Evolutionary conservation across 768 basidiomycete species (phyloP).

Genomic region (Rhodotorula diobovata): DNA sequence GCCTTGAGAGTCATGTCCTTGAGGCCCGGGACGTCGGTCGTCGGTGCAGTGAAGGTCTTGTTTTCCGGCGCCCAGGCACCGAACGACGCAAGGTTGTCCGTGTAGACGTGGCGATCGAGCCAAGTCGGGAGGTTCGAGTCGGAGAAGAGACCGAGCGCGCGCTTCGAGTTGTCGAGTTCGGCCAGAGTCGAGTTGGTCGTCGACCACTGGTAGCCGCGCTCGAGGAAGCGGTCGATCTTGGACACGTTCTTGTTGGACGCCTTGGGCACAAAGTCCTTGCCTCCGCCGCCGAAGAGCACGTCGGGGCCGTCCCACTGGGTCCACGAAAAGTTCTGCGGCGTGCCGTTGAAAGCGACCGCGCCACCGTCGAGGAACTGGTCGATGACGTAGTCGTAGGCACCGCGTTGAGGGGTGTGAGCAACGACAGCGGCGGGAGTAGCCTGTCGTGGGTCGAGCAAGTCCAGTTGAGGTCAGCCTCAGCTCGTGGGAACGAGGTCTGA

Average conservation of each 20-base stretch:
- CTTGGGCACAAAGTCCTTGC: conserved; percentile 28
- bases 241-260: conserved; percentile 40
- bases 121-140: conserved; percentile 47
- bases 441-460: conserved; percentile 44
- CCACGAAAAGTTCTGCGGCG: conserved; percentile 45
- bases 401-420: conserved; percentile 43
- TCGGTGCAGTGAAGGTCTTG: conserved; percentile 13
- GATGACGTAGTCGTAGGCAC: conserved; percentile 46
- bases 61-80: neutral
- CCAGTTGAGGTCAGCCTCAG: conserved; percentile 43
- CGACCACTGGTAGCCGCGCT: conserved; percentile 46
- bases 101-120: conserved; percentile 49
- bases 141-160: conserved; percentile 48
- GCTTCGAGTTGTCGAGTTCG: conserved; percentile 42
- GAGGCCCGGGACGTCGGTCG: conserved; percentile 43
- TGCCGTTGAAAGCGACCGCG: neutral
- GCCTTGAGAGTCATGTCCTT: conserved; percentile 51
- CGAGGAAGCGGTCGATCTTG: conserved; percentile 38
- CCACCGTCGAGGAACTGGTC: conserved; percentile 47
- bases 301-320: conserved; percentile 45
- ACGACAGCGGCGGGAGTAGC: conserved; percentile 48
- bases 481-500: too few relatives aligned
- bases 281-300: conserved; percentile 41
- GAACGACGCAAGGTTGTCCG: conserved; percentile 36
- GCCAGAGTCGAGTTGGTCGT: conserved; percentile 46